Percentiles rank a stretch among this genome's conserved stretches.
phyloP scores from a whole-genome alignment of 1,284 basidiomycete species.

The Spongiforma sp. region DNA sequence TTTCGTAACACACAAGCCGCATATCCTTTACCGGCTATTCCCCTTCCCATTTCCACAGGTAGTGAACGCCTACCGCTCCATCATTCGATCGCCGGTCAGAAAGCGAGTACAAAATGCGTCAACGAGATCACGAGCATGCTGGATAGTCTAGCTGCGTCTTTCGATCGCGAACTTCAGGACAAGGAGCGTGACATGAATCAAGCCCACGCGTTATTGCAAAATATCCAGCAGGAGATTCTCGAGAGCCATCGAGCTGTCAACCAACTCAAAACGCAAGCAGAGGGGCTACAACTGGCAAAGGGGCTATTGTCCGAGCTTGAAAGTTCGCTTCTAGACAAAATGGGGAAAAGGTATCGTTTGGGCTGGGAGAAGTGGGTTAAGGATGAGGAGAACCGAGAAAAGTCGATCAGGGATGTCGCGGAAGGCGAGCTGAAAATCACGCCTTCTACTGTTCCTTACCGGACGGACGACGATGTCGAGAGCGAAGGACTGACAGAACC shows the following conservation, averaged over 20 bases:
- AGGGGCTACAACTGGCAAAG: constrained; percentile 69
- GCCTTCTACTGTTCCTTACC: constrained; percentile 46
- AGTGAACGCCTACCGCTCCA: constrained; percentile 78
- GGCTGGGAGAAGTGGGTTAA: constrained; percentile 94
- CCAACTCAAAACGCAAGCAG: constrained; percentile 73
- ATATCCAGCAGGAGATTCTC: constrained; percentile 92
- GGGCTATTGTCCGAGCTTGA: constrained; percentile 69
- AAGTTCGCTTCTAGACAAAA: constrained; percentile 70
- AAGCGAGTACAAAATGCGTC: constrained; percentile 84
- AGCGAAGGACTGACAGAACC: constrained; percentile 27
- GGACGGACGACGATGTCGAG: constrained; percentile 49
- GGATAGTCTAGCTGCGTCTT: constrained; percentile 89
- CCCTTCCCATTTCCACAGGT: constrained; percentile 50
- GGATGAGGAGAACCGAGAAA: constrained; percentile 82
- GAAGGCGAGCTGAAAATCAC: constrained; percentile 57
- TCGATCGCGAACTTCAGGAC: constrained; percentile 91
- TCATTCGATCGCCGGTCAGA: constrained; percentile 87
- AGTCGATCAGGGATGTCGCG: constrained; percentile 58
- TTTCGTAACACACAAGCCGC: constrained; percentile 67
- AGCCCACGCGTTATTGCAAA: constrained; percentile 85
- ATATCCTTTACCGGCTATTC: constrained; percentile 39
- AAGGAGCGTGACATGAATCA: constrained; percentile 94
- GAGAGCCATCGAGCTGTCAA: constrained; percentile 84
- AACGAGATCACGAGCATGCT: constrained; percentile 89
- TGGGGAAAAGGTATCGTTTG: constrained; percentile 81